Base-by-base conservation (phyloP, 495 filamentous ascomycete species). In the Penicillium fimorum region DNA sequence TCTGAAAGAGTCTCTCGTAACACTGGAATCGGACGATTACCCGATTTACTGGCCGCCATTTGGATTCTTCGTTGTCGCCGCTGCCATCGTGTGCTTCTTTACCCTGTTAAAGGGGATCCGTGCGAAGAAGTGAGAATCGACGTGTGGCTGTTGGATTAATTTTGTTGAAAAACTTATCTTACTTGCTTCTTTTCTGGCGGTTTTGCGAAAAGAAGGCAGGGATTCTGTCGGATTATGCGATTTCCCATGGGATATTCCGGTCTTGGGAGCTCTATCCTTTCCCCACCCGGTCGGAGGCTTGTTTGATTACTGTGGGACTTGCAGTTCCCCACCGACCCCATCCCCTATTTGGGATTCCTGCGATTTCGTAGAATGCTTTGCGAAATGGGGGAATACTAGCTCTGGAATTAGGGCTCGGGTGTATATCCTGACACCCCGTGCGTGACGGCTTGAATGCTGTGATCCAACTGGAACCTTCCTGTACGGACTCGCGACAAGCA, bases 51-150 rank as follows among this genome's bases (percentile, higher is more conserved):
- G 44, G 15, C 56, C 56, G 8, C 43, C 56, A 2, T 24, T 51
- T 5, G 15, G 32, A 1, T 58, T 64, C 27, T 47, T 61, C 4
- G 49, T 59, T n/a, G 4, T 59, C 8, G 51, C 53, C 17, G 50
- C 58, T 25, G 46, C 51, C 3, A 12, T 62, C 1, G 42, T 62
- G 27, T 61, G 58, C 30, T 38, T 64, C 11, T n/a, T 37, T 15
- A 64, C 63, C 5, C 37, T 66, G 0, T 17, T 63, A 24, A 41
- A 55, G 35, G 58, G 58, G 11, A 24, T 64, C 4, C 49, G 63
- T 4, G 44, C 49, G 3, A 50, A 49, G 41, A 61, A 48, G 41
- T 66, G 63, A 66, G 33, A 12, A 2, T 17, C 41, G 0, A 18
- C 15, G 7, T 53, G 5, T 51, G 15, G 9, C 41, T 33, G n/a